Percentiles rank a stretch among this genome's conserved stretches.
These are phyloP conservation scores for Penicillium herquei DNA, from an alignment of 495 filamentous ascomycete genomes.

Conservation along the genomic window DNA sequence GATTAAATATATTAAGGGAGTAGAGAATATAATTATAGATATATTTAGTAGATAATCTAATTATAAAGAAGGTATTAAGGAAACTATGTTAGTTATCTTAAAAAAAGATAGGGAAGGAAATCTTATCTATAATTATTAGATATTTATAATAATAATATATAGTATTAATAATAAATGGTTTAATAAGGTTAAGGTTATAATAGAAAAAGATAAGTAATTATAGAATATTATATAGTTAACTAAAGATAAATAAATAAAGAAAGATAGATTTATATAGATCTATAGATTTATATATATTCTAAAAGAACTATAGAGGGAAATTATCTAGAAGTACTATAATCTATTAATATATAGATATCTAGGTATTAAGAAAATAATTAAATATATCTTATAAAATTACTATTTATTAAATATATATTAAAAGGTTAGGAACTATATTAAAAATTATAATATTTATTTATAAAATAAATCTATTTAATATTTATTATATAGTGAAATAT, in stretches of 20 bases:
- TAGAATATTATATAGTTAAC: background rate
- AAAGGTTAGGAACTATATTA: too few relatives aligned
- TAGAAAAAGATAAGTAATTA: background rate
- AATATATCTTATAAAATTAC: too few relatives aligned
- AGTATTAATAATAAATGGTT: background rate
- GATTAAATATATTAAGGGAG: background rate
- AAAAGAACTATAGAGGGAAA: background rate
- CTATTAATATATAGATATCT: conserved; percentile 12
- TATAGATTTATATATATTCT: background rate
- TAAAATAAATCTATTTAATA: too few relatives aligned
- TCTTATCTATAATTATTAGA: background rate
- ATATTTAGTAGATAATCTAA: background rate
- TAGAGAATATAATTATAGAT: background rate
- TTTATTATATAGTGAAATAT: too few relatives aligned
- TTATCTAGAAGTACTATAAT: too few relatives aligned
- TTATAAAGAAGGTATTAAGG: background rate
- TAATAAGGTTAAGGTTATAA: background rate
- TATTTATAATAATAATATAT: background rate
- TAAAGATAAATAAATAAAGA: background rate
- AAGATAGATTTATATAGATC: background rate
- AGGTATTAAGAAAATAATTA: too few relatives aligned
- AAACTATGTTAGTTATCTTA: background rate
- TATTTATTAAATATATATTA: too few relatives aligned
- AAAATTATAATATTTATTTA: too few relatives aligned
- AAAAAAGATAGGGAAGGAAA: background rate